Base-by-base conservation (phyloP, 1,284 basidiomycete genomes). In the Neolentinus lepideus region DNA sequence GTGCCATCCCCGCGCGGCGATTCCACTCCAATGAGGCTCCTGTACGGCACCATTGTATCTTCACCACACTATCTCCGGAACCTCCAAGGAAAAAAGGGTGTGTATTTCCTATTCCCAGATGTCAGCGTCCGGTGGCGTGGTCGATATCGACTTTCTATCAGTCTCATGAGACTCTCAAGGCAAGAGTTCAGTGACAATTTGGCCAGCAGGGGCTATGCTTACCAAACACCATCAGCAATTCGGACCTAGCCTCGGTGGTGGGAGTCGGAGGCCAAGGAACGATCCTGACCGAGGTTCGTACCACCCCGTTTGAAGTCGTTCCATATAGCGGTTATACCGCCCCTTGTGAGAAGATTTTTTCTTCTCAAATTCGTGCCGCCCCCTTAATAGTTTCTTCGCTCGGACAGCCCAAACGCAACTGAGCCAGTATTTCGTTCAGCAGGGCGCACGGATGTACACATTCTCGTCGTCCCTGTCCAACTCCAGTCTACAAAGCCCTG, bases 71-170 rank as follows among this genome's bases (percentile, higher is more conserved):
- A 86, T 54, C 75, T 93, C 64, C 80, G 86, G 59, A 88, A 94
- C 66, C 76, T 85, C 43, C 83, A 89, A 66, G 90, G 90, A 45
- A 82, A 85, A 35, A 75, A 79, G 60, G 90, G 90, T 8, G 75
- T 90, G 33, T 94, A 90, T 69, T 94, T 96, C 65, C 73, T 94
- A 53, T 96, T 95, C 65, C 87, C 93, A 8, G 94, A 96, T 68
- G 88, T 92, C 61, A 91, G 90, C 65, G 82, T 96, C 55, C 80
- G 90, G 12, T 81, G 79, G 72, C 75, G 80, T 27, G 93, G 93
- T 14, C 79, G 77, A 14, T 96, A 88, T 71, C 80, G 84, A 61
- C 75, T 96, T 48, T 81, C 84, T 52, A 80, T 94, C 54, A 84
- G 80, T 16, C 75, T 95, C 48, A 76, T 92, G 69, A 78, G 83